Base-by-base conservation (phyloP, 169 alveolate genomes). In the Amoebophrya sp. region DNA sequence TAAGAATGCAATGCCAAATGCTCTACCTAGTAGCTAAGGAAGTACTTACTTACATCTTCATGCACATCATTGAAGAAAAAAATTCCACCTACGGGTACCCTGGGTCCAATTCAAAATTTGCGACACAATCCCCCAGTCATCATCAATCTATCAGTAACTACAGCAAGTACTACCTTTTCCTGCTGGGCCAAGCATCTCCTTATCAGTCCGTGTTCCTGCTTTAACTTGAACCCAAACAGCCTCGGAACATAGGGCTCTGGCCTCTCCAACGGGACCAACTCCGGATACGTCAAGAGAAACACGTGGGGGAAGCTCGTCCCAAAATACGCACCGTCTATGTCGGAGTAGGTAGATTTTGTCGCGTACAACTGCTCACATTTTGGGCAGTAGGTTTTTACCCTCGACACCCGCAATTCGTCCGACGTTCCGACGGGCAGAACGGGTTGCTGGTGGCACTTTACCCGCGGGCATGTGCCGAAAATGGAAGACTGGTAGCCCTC, bases 381-480 rank as follows among this genome's bases (percentile, higher is more conserved):
- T 3, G 99, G 99, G 77, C 99, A 98, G 94, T 96, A 98, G 39
- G 97, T 96, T 95, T 98, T 97, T 23, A 98, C 99, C 93, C 99
- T 95, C 40, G 98, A 96, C 90, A 96, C 97, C 90, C 97, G 96
- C 38, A 98, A 93, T 90, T 97, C 98, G 93, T 98, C 99, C 77
- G 98, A 95, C 33, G 40, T 25, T 0, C 90, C 90, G 18, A 88
- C 90, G 7, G 99, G 99, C 39, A 98, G 93, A 18, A 97, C 97
- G 92, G 96, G 96, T 93, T 97, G 97, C 92, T 98, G 96, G 92
- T 98, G 97, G 92, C 99, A 98, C 66, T 97, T 94, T 0, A 97
- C 99, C 93, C 99, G 96, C 12, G 99, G 99, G 94, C 99, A 98
- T 77, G 96, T 95, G 7, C 99, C 99, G 94, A 97, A 98, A 29